phyloP scores from a whole-genome alignment of 1,284 basidiomycete genomes.

The Malassezia obtusa region DNA sequence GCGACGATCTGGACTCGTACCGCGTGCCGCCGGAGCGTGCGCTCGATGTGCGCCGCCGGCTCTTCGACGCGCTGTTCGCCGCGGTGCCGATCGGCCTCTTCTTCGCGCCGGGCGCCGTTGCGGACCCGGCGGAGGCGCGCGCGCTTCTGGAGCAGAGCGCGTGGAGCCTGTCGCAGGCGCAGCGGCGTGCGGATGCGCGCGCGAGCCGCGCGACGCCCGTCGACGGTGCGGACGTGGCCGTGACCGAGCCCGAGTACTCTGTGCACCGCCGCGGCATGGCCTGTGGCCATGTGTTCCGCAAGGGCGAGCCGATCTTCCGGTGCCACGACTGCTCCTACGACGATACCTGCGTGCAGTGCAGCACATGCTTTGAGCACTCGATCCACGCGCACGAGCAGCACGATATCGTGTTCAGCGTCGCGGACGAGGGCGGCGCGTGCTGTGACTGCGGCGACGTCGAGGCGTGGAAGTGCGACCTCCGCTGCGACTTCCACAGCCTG shows the following conservation, averaged over 20 bases:
- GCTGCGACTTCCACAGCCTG: slow-evolving; percentile 36
- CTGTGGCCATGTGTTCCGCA: slow-evolving; percentile 47
- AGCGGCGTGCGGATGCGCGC: slow-evolving; percentile 4
- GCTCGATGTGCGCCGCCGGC: slow-evolving; percentile 3
- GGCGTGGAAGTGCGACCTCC: slow-evolving; percentile 39
- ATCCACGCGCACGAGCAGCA: slow-evolving; percentile 36
- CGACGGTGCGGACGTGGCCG: neutral
- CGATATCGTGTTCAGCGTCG: slow-evolving; percentile 44
- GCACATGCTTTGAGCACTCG: slow-evolving; percentile 41
- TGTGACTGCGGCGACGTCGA: slow-evolving; percentile 47
- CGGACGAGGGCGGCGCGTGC: slow-evolving; percentile 37
- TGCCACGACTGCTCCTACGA: slow-evolving; percentile 45
- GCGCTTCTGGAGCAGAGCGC: slow-evolving; percentile 2
- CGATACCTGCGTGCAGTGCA: slow-evolving; percentile 46
- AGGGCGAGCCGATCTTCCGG: slow-evolving; percentile 48
- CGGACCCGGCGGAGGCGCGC: neutral
- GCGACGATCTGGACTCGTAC: slow-evolving; percentile 11
- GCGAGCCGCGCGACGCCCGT: neutral
- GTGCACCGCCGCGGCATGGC: slow-evolving; percentile 40
- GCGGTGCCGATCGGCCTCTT: slow-evolving; percentile 4
- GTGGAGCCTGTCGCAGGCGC: slow-evolving; percentile 4
- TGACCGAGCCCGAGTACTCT: slow-evolving; percentile 32
- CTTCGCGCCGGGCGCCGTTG: neutral
- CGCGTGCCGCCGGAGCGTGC: neutral
- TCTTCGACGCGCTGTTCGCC: slow-evolving; percentile 3